Base-by-base conservation (phyloP, 495 filamentous ascomycete genomes). In the Penicillium psychrofluorescens region DNA sequence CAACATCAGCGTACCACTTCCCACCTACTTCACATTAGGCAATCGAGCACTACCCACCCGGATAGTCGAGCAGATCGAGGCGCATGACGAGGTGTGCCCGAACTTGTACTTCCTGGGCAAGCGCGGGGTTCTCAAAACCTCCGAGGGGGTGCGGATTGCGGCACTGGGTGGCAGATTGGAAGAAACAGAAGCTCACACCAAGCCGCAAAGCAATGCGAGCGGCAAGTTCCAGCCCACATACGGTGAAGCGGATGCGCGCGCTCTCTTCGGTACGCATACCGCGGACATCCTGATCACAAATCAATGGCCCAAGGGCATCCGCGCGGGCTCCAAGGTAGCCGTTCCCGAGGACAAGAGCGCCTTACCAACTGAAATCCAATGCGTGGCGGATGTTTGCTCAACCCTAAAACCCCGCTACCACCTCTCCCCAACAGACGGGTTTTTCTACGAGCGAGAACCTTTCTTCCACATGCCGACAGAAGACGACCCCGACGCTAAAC, bases 41-140 rank as follows among this genome's bases (percentile, higher is more conserved):
- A 77, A 68, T 16, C 64, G 66, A 15, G 61, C 83, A 10, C 67
- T 98, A 11, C 94, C 92, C 2, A 56, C 67, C 11, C 56, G 67
- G 5, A 72, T 95, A 2, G 57, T 86, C 27, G 79, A 88, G 53
- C 83, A 76, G 58, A 77, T 97, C 29, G 74, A 86, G 56, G 75
- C 75, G 33, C 77, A 85, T 51, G 89, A 91, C 50, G 85, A 92
- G 59, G 71, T 98, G 16, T 95, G 89, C 53, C 72, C 81, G 1
- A 95, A 97, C 50, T 75, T 98, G 4, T 88, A 84, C 64, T 94
- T 81, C 59, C 78, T 97, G 1, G 88, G 88, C 15, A 94, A 89
- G 59, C 83, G 86, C 43, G 85, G 81, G 28, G 79, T 81, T 8
- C 80, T 88, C 33, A 95, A 90, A 59, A 98, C 92, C 0, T 83